Conservation (phyloP, 768 basidiomycete genomes). For the Lentinula boryana region DNA sequence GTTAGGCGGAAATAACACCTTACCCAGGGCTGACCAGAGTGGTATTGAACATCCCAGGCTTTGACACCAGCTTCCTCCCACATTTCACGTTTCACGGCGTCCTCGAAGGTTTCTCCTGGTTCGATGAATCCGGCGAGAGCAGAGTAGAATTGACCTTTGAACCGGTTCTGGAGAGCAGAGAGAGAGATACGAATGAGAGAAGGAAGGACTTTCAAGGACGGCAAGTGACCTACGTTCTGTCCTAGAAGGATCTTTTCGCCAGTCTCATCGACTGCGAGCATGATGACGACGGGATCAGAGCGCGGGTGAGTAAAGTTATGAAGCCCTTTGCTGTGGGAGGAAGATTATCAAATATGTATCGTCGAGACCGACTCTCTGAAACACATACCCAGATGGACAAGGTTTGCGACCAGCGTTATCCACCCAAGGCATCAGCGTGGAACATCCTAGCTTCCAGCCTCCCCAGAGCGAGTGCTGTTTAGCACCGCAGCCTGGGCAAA, state of each 20-base stretch:
- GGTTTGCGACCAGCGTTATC: slow-evolving; percentile 56
- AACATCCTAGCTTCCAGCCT: slow-evolving; percentile 91
- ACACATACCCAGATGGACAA: slow-evolving; percentile 64
- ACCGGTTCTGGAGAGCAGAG: slow-evolving; percentile 17
- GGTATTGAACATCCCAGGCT: slow-evolving; percentile 79
- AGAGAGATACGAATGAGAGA: background rate
- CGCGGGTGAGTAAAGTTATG: slow-evolving; percentile 84
- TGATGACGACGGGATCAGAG: slow-evolving; percentile 89
- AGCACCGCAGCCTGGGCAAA: slow-evolving; percentile 85
- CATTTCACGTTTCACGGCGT: slow-evolving; percentile 87
- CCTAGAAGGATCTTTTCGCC: slow-evolving; percentile 85
- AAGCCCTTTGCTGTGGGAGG: slow-evolving; percentile 57
- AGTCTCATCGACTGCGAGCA: slow-evolving; percentile 75
- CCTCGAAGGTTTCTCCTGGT: slow-evolving; percentile 91
- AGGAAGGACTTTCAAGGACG: background rate
- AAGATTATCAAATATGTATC: background rate
- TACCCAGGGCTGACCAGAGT: slow-evolving; percentile 86
- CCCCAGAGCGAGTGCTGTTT: slow-evolving; percentile 84
- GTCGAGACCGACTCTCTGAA: background rate
- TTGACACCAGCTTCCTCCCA: slow-evolving; percentile 96
- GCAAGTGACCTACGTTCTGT: slow-evolving; percentile 53
- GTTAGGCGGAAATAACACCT: slow-evolving; percentile 12
- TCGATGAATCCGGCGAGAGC: slow-evolving; percentile 93
- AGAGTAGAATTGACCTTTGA: slow-evolving; percentile 72
- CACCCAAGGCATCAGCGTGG: slow-evolving; percentile 69